Base-by-base conservation (phyloP, 2,329 filamentous ascomycete genomes). In the Colletotrichum sp. region DNA sequence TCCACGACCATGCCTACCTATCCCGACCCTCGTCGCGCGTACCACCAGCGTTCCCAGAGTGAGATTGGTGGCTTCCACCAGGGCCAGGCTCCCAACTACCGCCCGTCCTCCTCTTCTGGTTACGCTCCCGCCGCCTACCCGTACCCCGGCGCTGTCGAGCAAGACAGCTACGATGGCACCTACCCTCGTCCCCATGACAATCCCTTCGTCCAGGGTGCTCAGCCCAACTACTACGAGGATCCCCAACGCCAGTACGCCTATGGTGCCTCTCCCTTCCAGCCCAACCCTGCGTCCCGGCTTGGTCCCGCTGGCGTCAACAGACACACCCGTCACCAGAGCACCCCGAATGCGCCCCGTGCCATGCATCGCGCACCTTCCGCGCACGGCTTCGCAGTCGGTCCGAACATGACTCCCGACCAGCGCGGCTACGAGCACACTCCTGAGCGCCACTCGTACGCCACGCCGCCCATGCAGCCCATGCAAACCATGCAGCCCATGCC, bases 311-410 rank as follows among this genome's bases (percentile, higher is more conserved):
- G 71, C 22, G 64, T 64, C 62, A 75, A 69, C 49, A 78, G 79
- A 55, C 82, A 84, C 71, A 71, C 67, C 6, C 83, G 83, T 25
- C 82, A 83, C 52, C 82, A 82, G 75, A 84, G 82, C 69, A 82
- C 80, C 15, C 82, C 82, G 6, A 78, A 69, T 49, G 76, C 73
- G 44, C 72, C 73, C 27, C 76, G 76, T 66, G 65, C 44, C 22
- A 76, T 77, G 77, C 75, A 77, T 25, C 71, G 71, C 44, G 64
- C 71, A 52, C 68, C 77, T 15, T 75, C 77, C 6, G 59, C 71
- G 61, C 77, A 77, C 66, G 78, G 71, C 27, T 79, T 78, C 49
- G 62, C 77, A 4, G 64, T 76, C 16, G 52, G 69, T 30, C 65
- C 78, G 9, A 77, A 73, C 66, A 73, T 77, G 71, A 29, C 61